Base-by-base conservation (phyloP, 2,329 filamentous ascomycete genomes). In the Niveomyces coronatus region DNA sequence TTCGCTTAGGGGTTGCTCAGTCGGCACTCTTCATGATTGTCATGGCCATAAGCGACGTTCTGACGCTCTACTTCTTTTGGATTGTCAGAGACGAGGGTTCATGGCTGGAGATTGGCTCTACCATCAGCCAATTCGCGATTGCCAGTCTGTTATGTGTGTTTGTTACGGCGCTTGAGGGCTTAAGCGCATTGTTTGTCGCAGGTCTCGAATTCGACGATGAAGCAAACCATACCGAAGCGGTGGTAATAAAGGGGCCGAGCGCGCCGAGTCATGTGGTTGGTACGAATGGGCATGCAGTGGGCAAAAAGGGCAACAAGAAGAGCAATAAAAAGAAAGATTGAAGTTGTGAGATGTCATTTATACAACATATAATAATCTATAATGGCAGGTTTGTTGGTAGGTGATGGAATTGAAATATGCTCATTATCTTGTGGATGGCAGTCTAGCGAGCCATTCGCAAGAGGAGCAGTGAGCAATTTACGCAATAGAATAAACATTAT, bases 41-140 rank as follows among this genome's bases (percentile, higher is more conserved):
- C 35, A 94, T 95, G 76, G 84, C 83, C 1, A 76, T 93, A 36
- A 88, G 83, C 44, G 91, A 98, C 55, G 76, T 94, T 35, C 70
- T 96, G 56, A 96, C 91, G 4, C 69, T 98, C 37, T 85, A 91
- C 52, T 98, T 98, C 67, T 98, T 98, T 63, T 98, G 85, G 78
- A 85, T 94, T 51, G 91, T 98, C 31, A 84, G 83, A 52, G 91
- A 98, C 50, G 91, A 98, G 56, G 91, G 91, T 0, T 91, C 83
- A 16, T 98, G 91, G 91, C 64, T 98, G 43, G 91, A 98, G 56
- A 98, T 98, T 55, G 91, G 91, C 22, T 94, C 86, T 19, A 95
- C 86, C 4, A 98, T 98, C 48, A 94, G 78, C 53, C 88, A 96
- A 57, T 98, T 96, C 60, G 78, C 79, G 44, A 96, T 98, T 62